These are phyloP conservation scores for Penicillium polonicum DNA, from an alignment of 2,329 filamentous ascomycete species.

Conservation along the genomic window DNA sequence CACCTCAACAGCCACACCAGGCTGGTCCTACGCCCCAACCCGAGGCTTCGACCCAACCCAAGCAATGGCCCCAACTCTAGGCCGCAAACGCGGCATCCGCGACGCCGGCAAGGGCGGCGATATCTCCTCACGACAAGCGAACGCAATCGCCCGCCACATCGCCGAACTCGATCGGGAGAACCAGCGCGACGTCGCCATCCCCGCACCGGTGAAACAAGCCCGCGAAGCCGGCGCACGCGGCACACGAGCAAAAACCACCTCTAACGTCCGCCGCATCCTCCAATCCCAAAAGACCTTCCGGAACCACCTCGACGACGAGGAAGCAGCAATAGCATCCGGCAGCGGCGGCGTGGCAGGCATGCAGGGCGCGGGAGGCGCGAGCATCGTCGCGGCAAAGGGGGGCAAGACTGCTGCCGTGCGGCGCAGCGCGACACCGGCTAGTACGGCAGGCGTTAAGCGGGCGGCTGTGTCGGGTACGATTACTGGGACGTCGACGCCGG, in stretches of 20 bases:
- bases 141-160: slow-evolving; percentile 76
- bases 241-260: slow-evolving; percentile 44
- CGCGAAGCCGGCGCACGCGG: slow-evolving; percentile 39
- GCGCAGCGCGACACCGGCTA: slow-evolving; percentile 31
- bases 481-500: slow-evolving; percentile 14
- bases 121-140: slow-evolving; percentile 76
- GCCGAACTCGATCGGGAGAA: slow-evolving; percentile 81
- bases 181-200: slow-evolving; percentile 68
- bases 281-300: slow-evolving; percentile 51
- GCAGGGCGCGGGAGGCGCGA: neutral
- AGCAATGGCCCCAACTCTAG: slow-evolving; percentile 52
- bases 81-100: slow-evolving; percentile 70
- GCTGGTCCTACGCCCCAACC: slow-evolving; percentile 91
- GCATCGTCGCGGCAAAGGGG: slow-evolving; percentile 7
- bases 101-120: slow-evolving; percentile 60
- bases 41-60: slow-evolving; percentile 60
- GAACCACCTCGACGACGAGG: slow-evolving; percentile 53
- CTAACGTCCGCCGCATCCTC: slow-evolving; percentile 49
- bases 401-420: slow-evolving; percentile 18
- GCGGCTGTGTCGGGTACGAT: slow-evolving; percentile 3
- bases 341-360: slow-evolving; percentile 7
- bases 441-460: slow-evolving; percentile 22
- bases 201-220: slow-evolving; percentile 59
- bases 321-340: slow-evolving; percentile 38
- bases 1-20: slow-evolving; percentile 69